Evolutionary conservation across 176 grass and related monocot species (phyloP).

Genomic region (Musa acuminata): DNA sequence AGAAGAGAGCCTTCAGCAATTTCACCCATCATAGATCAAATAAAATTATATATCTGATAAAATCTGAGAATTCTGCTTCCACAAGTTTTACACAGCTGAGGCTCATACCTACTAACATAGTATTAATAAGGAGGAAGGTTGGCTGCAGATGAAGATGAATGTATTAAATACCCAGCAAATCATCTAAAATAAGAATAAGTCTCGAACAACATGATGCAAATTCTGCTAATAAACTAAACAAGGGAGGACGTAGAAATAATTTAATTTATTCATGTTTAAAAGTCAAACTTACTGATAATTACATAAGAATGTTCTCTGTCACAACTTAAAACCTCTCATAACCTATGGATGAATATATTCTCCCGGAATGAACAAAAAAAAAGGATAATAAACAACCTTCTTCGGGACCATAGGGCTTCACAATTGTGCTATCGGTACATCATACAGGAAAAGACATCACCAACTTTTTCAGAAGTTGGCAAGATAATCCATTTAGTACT

Average conservation of each 20-base stretch:
- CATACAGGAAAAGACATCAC: not conserved
- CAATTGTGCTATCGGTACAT: too few species aligned
- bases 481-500: not conserved
- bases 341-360: not conserved
- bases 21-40: not conserved
- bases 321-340: not conserved
- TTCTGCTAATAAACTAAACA: not conserved
- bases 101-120: not conserved
- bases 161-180: not conserved
- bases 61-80: not conserved
- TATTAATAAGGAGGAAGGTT: not conserved
- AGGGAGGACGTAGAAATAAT: not conserved
- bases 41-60: not conserved
- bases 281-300: not conserved
- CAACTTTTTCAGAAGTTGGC: not conserved
- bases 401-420: not conserved
- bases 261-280: not conserved
- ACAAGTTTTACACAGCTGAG: not conserved
- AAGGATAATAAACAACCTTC: not conserved
- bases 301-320: not conserved
- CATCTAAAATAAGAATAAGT: not conserved
- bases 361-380: not conserved
- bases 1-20: not conserved
- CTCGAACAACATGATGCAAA: not conserved
- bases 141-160: not conserved